Evolutionary conservation across 805 yeast genomes (phyloP).

Genomic region (Dipodascus albidus): DNA sequence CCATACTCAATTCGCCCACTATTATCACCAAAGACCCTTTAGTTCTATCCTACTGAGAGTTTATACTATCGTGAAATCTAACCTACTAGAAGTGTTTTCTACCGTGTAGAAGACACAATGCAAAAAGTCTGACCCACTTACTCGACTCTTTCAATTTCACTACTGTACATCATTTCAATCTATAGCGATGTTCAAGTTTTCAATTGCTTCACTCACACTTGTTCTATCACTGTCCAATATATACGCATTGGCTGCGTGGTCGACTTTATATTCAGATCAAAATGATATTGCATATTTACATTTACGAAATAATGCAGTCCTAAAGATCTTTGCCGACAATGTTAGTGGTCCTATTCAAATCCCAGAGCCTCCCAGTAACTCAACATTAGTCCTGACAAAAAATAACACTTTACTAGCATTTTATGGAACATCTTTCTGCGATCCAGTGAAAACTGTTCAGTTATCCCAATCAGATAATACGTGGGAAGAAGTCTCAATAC

Average conservation of each 20-base stretch:
- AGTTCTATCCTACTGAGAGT: neutral
- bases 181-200: conserved; percentile 2
- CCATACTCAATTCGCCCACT: no score
- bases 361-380: conserved; percentile 1
- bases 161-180: conserved; percentile 4
- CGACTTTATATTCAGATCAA: conserved; percentile 1
- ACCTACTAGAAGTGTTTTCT: neutral
- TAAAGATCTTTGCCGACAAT: conserved; percentile 4
- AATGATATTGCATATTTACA: conserved; percentile 1
- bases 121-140: conserved; percentile 1
- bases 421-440: conserved; percentile 3
- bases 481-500: conserved; percentile 1
- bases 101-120: neutral
- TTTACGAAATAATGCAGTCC: neutral
- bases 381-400: conserved; percentile 1
- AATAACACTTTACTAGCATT: neutral
- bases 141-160: neutral
- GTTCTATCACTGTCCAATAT: neutral
- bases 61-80: neutral
- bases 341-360: neutral
- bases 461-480: conserved; percentile 2
- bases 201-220: neutral
- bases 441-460: conserved; percentile 3
- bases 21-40: neutral
- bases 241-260: neutral